phyloP scores from a whole-genome alignment of 139 green algal species.

The Coelastrella sp. region DNA sequence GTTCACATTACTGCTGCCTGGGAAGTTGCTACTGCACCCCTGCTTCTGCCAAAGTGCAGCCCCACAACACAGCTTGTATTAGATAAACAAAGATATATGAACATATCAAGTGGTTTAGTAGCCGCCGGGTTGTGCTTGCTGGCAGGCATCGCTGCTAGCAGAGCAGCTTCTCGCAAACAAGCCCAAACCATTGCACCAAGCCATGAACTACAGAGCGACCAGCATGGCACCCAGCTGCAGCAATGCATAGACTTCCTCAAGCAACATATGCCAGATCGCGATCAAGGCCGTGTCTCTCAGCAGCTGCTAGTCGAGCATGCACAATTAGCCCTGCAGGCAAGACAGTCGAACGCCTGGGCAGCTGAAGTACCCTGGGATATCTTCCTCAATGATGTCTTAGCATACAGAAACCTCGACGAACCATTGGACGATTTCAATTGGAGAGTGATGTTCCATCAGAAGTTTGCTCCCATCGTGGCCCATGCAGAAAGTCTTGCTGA shows the following conservation, averaged over 20 bases:
- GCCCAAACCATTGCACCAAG: not conserved
- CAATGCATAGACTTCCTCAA: slow-evolving; percentile 30
- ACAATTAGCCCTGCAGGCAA: slow-evolving; percentile 41
- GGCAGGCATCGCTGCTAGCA: not conserved
- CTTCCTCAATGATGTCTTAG: slow-evolving; percentile 62
- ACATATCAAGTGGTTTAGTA: not conserved
- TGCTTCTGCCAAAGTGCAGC: too few species aligned
- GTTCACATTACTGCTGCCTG: too few species aligned
- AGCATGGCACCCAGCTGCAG: not conserved
- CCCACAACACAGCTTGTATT: too few species aligned
- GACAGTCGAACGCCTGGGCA: slow-evolving; percentile 46
- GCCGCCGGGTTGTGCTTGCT: slow-evolving; percentile 8
- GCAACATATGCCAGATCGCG: slow-evolving; percentile 23
- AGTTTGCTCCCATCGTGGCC: slow-evolving; percentile 48
- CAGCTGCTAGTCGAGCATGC: not conserved
- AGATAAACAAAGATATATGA: not conserved
- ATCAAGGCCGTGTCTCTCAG: not conserved
- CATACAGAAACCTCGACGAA: slow-evolving; percentile 68
- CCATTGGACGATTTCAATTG: slow-evolving; percentile 50
- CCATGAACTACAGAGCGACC: not conserved
- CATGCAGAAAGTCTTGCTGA: slow-evolving; percentile 38
- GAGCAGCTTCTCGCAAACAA: not conserved
- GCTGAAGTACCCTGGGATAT: slow-evolving; percentile 51
- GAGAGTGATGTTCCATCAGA: slow-evolving; percentile 48
- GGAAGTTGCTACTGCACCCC: too few species aligned